Conservation (phyloP, 2,329 filamentous ascomycete species). For the Phialemonium atrogriseum region DNA sequence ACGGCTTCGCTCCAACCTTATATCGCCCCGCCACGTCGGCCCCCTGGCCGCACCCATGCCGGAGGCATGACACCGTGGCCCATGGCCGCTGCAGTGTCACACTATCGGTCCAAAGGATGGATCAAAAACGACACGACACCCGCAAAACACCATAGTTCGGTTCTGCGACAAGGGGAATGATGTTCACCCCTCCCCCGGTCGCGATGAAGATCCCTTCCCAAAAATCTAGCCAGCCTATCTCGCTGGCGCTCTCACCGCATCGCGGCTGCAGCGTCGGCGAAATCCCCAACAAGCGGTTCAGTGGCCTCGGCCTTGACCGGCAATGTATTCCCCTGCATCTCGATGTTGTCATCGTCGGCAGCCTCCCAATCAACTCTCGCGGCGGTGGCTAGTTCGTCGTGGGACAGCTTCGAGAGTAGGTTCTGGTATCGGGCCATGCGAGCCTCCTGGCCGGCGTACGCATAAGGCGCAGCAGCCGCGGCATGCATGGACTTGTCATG, state of each 20-base stretch:
- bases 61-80: slow-evolving; percentile 1
- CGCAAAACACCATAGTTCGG: too few species aligned
- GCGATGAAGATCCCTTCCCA: too few species aligned
- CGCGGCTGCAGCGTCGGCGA: slow-evolving; percentile 49
- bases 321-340: slow-evolving; percentile 30
- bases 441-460: slow-evolving; percentile 46
- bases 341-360: slow-evolving; percentile 40
- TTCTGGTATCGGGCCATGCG: slow-evolving; percentile 51
- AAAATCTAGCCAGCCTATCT: too few species aligned
- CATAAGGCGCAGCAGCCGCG: slow-evolving; percentile 27
- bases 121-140: too few species aligned
- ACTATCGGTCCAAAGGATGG: too few species aligned
- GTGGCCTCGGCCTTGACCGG: slow-evolving; percentile 27
- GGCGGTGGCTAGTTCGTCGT: slow-evolving; percentile 33
- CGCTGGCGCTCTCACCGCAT: slow-evolving; percentile 40
- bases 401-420: slow-evolving; percentile 50
- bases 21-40: slow-evolving; percentile 7
- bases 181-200: too few species aligned
- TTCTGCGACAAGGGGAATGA: too few species aligned
- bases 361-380: slow-evolving; percentile 47
- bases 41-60: slow-evolving; percentile 7
- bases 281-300: slow-evolving; percentile 47
- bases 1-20: slow-evolving; percentile 7
- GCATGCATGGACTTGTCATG: slow-evolving; percentile 32
- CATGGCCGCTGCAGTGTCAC: too few species aligned